Conservation (phyloP, 176 grass and related monocot species). For the Musa acuminata region DNA sequence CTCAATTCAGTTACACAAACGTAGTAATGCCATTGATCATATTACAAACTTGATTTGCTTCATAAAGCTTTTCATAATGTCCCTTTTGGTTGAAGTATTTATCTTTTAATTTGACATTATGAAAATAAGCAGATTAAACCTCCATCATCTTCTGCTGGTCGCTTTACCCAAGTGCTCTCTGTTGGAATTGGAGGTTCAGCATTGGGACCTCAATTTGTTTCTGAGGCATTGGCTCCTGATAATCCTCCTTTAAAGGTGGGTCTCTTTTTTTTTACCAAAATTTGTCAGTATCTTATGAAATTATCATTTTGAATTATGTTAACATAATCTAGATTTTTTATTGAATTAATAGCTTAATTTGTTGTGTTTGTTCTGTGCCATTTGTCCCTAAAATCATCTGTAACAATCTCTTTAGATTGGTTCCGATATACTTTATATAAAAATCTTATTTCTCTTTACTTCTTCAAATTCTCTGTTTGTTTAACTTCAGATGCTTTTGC, state of each 20-base stretch:
- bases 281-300: slow-evolving; percentile 4
- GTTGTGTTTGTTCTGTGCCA: not conserved
- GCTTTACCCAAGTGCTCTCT: slow-evolving; percentile 90
- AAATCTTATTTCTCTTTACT: not conserved
- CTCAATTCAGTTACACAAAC: too few species aligned
- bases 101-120: not conserved
- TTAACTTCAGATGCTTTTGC: not conserved
- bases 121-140: slow-evolving; percentile 70
- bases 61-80: not conserved
- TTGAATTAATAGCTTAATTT: not conserved
- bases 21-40: too few species aligned
- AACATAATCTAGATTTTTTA: not conserved
- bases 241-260: slow-evolving; percentile 87
- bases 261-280: slow-evolving; percentile 2
- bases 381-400: not conserved
- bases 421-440: not conserved
- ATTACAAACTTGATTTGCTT: not conserved
- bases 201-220: slow-evolving; percentile 93
- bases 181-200: slow-evolving; percentile 92
- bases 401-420: not conserved
- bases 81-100: not conserved
- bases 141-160: slow-evolving; percentile 58
- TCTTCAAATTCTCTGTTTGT: not conserved
- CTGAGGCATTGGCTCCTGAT: slow-evolving; percentile 93
- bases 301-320: not conserved